phyloP scores from a whole-genome alignment of 2,329 filamentous ascomycete species.

The Pestalotiopsis sp. region DNA sequence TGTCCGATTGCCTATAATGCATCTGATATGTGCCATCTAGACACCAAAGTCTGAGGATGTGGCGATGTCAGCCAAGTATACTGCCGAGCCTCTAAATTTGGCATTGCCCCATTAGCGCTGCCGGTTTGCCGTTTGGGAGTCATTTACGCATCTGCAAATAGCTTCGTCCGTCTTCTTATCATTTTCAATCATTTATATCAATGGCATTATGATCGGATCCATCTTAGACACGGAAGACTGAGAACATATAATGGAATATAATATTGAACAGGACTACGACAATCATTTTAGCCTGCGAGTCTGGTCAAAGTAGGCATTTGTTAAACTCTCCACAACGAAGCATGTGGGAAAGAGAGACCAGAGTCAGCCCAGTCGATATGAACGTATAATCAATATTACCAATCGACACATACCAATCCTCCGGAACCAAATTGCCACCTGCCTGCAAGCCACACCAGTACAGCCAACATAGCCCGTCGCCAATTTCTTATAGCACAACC shows the following conservation, averaged over 20 bases:
- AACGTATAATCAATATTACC: background rate
- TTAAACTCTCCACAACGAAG: too few relatives aligned
- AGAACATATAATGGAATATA: too few relatives aligned
- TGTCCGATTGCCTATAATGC: too few relatives aligned
- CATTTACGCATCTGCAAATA: background rate
- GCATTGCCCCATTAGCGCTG: conserved; percentile 2
- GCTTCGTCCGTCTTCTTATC: background rate
- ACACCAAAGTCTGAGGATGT: background rate
- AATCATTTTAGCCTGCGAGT: too few relatives aligned
- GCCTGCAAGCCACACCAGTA: background rate
- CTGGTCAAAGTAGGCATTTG: too few relatives aligned
- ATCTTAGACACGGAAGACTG: too few relatives aligned
- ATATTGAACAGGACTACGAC: too few relatives aligned
- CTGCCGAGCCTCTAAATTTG: conserved; percentile 12
- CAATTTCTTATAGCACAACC: background rate
- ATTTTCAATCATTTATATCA: background rate
- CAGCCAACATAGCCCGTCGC: background rate
- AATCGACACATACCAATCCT: background rate
- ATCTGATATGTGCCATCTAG: background rate
- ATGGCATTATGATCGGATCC: too few relatives aligned
- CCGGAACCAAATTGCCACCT: background rate
- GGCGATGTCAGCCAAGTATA: conserved; percentile 12
- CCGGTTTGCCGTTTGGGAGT: conserved; percentile 2
- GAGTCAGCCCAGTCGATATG: background rate
- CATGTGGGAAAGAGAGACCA: background rate